Conservation (phyloP, 352 stramenopile genomes). For the Globisporangium splendens region DNA sequence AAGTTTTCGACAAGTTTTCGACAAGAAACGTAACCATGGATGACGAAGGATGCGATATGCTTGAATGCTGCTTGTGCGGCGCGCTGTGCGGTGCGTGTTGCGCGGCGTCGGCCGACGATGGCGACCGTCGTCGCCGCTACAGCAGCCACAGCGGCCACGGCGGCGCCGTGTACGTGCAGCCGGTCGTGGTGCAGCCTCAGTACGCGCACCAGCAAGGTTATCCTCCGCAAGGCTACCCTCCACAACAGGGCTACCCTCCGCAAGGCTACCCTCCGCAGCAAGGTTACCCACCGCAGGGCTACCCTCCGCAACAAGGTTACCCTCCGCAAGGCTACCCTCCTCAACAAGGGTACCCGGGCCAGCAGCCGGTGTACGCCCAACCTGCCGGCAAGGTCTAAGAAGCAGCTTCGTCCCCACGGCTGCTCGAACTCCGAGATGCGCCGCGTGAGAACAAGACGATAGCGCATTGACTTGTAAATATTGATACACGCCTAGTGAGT, state of each 20-base stretch:
- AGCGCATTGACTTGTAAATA: too few relatives aligned
- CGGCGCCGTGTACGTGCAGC: constrained; percentile 63
- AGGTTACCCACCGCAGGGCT: constrained; percentile 45
- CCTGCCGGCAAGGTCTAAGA: constrained; percentile 12
- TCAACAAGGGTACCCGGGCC: constrained; percentile 21
- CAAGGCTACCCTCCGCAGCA: constrained; percentile 25
- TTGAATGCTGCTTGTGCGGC: constrained; percentile 75
- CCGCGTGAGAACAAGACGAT: too few relatives aligned
- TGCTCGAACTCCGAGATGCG: too few relatives aligned
- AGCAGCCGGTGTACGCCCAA: constrained; percentile 9
- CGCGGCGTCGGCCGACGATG: constrained; percentile 32
- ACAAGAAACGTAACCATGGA: too few relatives aligned
- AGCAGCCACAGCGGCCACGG: constrained; percentile 29
- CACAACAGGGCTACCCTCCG: constrained; percentile 14
- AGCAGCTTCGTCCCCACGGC: not conserved
- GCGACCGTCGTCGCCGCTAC: constrained; percentile 31
- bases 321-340: constrained; percentile 4
- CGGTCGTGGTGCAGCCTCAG: constrained; percentile 50
- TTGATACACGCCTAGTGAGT: too few relatives aligned
- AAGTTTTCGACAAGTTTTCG: too few relatives aligned
- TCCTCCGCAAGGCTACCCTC: constrained; percentile 11
- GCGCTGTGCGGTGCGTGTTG: constrained; percentile 76
- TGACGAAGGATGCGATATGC: constrained; percentile 74
- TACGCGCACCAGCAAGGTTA: constrained; percentile 29
- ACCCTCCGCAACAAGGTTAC: constrained; percentile 33